Conservation (phyloP, 2,329 filamentous ascomycete genomes). For the Raffaelea arxii region DNA sequence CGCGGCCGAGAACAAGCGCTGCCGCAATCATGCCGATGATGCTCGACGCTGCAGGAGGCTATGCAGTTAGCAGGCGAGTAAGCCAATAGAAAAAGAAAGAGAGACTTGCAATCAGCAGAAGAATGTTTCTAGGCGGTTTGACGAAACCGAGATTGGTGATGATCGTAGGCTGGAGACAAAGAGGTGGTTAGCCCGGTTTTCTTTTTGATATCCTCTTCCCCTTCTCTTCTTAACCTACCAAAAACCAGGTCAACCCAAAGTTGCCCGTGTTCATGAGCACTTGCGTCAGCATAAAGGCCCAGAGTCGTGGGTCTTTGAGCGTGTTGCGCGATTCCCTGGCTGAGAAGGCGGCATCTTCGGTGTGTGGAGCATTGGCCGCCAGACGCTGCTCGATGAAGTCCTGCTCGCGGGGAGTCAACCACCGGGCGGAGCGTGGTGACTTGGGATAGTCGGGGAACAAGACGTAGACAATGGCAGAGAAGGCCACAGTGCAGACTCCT, state of each 20-base stretch:
- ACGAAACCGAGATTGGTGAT: constrained; percentile 4
- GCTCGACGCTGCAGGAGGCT: constrained; percentile 5
- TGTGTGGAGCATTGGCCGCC: constrained; percentile 4
- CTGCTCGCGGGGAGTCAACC: constrained; percentile 10
- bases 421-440: constrained; percentile 2
- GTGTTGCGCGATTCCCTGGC: constrained; percentile 2
- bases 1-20: constrained; percentile 2
- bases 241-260: constrained; percentile 9
- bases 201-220: not conserved
- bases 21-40: constrained; percentile 4
- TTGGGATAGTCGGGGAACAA: constrained; percentile 8
- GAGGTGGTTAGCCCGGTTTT: not conserved
- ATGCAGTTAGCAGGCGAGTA: not conserved
- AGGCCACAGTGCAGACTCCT: constrained; percentile 6
- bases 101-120: constrained; percentile 5
- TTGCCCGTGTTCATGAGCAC: constrained; percentile 9
- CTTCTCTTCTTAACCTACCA: not conserved
- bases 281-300: constrained; percentile 6
- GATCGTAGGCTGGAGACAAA: not conserved
- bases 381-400: constrained; percentile 8
- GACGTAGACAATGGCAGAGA: constrained; percentile 4
- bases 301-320: constrained; percentile 5
- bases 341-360: constrained; percentile 5
- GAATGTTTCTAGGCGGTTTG: constrained; percentile 5
- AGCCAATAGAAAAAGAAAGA: not conserved